A percentile compares a stretch with the other conserved stretches of the same genome.
phyloP scores from a whole-genome alignment of 2,329 filamentous ascomycete genomes.

The Calonectria honghensis region DNA sequence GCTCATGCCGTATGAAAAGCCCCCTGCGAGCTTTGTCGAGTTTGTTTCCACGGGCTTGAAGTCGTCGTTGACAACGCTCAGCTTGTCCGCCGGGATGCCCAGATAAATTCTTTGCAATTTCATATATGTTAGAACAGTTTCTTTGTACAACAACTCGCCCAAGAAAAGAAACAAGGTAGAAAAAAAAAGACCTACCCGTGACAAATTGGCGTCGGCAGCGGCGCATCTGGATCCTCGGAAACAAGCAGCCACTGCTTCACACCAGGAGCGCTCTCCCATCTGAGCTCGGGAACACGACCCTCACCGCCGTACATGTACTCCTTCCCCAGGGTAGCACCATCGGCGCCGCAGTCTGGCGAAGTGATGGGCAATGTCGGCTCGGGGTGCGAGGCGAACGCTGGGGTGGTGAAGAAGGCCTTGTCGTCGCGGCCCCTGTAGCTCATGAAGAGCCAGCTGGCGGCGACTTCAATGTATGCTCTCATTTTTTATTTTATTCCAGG shows the following conservation, averaged over 20 bases:
- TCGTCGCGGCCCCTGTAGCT: constrained; percentile 61
- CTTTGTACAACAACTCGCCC: no score
- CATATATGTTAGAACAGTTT: constrained; percentile 14
- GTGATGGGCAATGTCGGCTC: constrained; percentile 62
- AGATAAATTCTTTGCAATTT: constrained; percentile 49
- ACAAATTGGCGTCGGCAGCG: constrained; percentile 65
- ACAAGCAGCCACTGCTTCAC: constrained; percentile 68
- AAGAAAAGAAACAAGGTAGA: no score
- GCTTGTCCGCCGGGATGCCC: constrained; percentile 48
- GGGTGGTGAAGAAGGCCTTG: constrained; percentile 61
- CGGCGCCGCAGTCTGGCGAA: constrained; percentile 64
- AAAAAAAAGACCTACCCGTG: constrained; percentile 63
- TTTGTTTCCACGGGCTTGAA: constrained; percentile 58
- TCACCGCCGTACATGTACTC: constrained; percentile 63
- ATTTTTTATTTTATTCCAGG: constrained; percentile 34
- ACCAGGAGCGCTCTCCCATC: constrained; percentile 61
- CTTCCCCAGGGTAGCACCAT: constrained; percentile 58
- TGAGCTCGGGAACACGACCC: constrained; percentile 63
- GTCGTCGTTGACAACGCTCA: constrained; percentile 56
- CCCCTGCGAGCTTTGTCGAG: constrained; percentile 61
- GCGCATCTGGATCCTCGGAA: constrained; percentile 68
- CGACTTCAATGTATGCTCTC: constrained; percentile 59
- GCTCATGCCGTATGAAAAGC: constrained; percentile 68
- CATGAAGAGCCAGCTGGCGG: constrained; percentile 63
- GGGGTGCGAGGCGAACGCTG: constrained; percentile 59